Percentiles rank a stretch among this genome's conserved stretches.
phyloP scores from a whole-genome alignment of 495 filamentous ascomycete species.

The Ascodesmis nigricans region DNA sequence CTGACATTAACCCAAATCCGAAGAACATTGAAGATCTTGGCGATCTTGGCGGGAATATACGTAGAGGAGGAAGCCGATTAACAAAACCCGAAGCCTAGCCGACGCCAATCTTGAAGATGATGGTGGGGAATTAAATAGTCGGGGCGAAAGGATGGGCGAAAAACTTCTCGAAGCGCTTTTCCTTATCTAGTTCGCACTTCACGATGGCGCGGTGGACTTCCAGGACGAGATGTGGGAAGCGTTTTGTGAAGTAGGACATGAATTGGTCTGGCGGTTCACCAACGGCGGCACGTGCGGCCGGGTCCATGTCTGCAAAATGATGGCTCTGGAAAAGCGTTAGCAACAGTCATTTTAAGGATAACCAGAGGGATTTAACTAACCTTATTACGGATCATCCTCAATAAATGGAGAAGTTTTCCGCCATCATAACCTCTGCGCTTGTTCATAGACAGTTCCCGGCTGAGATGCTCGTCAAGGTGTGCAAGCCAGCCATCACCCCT shows the following conservation, averaged over 20 bases:
- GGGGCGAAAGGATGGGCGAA: too few relatives aligned
- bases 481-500: slow-evolving; percentile 46
- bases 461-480: slow-evolving; percentile 42
- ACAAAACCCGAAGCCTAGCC: slow-evolving; percentile 8
- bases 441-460: slow-evolving; percentile 71
- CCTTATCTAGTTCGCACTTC: slow-evolving; percentile 15
- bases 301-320: slow-evolving; percentile 80
- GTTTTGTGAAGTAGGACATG: slow-evolving; percentile 57
- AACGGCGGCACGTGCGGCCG: slow-evolving; percentile 53
- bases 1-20: too few relatives aligned
- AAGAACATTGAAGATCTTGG: too few relatives aligned
- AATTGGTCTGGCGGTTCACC: slow-evolving; percentile 69
- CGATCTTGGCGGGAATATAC: too few relatives aligned
- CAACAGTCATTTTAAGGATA: neutral
- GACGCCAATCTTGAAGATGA: slow-evolving; percentile 11
- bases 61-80: slow-evolving; percentile 5
- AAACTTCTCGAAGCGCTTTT: slow-evolving; percentile 12
- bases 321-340: slow-evolving; percentile 29
- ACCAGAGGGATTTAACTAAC: neutral
- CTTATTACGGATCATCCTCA: slow-evolving; percentile 88
- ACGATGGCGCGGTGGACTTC: slow-evolving; percentile 15
- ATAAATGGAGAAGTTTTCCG: slow-evolving; percentile 54
- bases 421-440: slow-evolving; percentile 82
- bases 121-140: neutral
- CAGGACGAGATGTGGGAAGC: slow-evolving; percentile 67